Evolutionary conservation across 495 filamentous ascomycete genomes (phyloP), one percentile per base, ranked within the genome.

Genomic region (Durotheca rogersii): DNA sequence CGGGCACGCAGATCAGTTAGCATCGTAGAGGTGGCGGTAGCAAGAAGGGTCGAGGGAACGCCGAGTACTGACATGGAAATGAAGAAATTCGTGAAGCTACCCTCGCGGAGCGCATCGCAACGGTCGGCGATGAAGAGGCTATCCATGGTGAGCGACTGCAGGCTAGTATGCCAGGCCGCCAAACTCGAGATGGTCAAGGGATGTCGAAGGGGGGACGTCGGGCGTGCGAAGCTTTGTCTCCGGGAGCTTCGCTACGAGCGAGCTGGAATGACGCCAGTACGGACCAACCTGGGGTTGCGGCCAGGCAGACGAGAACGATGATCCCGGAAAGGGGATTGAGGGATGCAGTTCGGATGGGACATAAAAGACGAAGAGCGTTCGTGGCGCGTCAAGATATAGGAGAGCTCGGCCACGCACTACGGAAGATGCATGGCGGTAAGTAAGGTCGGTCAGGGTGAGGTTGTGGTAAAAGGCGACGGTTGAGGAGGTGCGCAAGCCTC

Each of bases 61-160:
- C 23, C 17, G 17, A 38, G 14, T 7, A 60, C 73, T 42, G 68
- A 84, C 82, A 83, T 74, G 9, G 82, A 85, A 19, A 87, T 65
- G 31, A 81, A 70, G 49, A 86, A 76, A 62, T 85, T 85, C 38
- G 81, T 66, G 56, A 78, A 70, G 41, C 75, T 75, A 15, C 79
- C 74, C 23, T 74, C 67, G 45, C 75, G 69, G 37, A 80, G 75
- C 58, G 70, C 65, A 59, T 80, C 69, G 52, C 78, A 81, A 21
- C 72, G 70, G 47, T 70, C 64, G 38, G 61, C 64, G 15, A 51
- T 40, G 29, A 62, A 48, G 10, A 67, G 53, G 31, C 49, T 31
- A 38, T 75, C 67, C 69, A 77, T 73, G 25, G 46, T 44, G 12
- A 16, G 40, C 4, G 23, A 27, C 23, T 27, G 23, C 23, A n/a